Evolutionary conservation across 1,284 basidiomycete species (phyloP), one percentile per base, ranked within the genome.

Genomic region (Tilletia horrida): DNA sequence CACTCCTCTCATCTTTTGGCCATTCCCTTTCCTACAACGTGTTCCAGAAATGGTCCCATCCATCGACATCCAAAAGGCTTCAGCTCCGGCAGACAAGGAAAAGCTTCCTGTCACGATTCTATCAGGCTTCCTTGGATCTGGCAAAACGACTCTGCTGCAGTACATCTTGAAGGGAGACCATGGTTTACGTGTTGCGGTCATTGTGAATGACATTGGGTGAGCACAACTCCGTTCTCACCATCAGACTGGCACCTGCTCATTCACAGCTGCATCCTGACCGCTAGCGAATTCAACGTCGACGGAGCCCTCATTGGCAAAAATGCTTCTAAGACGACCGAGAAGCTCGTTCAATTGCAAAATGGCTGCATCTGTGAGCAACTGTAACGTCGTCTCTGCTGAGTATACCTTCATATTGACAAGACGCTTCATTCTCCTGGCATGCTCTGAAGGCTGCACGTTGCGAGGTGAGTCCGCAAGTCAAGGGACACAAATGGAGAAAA

Each of bases 141-240:
- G 84, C n/a, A 85, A 85, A 76, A 85, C 84, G 9, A 85, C 84
- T 2, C 72, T 85, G 18, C 75, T 85, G 1, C 80, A 82, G 44
- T 79, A 83, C 69, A 84, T 85, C 64, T 77, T 85, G 43, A 83
- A 82, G 43, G 79, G 76, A 43, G 81, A 84, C 45, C 84, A 85
- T 62, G 83, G 83, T 2, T 68, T 84, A 31, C 76, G 82, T 45
- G 81, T 83, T 59, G 82, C 74, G 9, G 81, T 84, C 18, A 83
- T 85, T 44, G 83, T 85, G 44, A 85, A 85, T 72, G 85, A 85
- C 69, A 84, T 85, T 77, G 83, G 79, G 55, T 59, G 31, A 31
- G 55, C 35, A 27, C 27, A 14, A 8, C 6, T 6, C 8, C n/a
- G 6, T 29, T n/a, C 23, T 29, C 2, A n/a, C n/a, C n/a, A 2